phyloP scores from a whole-genome alignment of 768 basidiomycete genomes.

The Nevesoporus exiguus region DNA sequence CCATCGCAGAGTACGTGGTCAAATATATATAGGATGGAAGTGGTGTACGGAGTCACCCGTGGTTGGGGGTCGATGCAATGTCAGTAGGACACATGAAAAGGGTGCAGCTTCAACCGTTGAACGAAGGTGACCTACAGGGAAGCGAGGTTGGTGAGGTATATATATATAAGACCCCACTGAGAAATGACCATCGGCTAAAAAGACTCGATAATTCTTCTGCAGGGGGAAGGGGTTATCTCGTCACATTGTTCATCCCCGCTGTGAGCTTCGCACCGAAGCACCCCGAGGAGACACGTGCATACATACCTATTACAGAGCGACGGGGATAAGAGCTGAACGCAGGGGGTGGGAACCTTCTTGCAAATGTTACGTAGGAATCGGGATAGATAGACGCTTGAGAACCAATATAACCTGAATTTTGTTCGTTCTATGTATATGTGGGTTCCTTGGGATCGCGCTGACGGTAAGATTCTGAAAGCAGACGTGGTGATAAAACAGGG shows the following conservation, averaged over 20 bases:
- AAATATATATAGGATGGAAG: background rate
- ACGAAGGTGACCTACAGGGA: background rate
- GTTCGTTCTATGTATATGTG: background rate
- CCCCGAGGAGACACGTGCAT: constrained; percentile 12
- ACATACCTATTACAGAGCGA: constrained; percentile 17
- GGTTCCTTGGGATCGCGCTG: background rate
- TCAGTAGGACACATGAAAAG: constrained; percentile 16
- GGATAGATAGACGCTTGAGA: constrained; percentile 12
- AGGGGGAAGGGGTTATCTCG: constrained; percentile 7
- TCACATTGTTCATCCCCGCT: constrained; percentile 15
- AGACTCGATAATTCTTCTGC: constrained; percentile 10
- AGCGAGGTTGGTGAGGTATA: constrained; percentile 8
- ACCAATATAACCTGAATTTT: constrained; percentile 6
- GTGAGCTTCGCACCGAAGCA: constrained; percentile 13
- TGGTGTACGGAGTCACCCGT: constrained; percentile 7
- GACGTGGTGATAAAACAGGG: background rate
- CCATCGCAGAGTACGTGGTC: constrained; percentile 9
- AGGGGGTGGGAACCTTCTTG: constrained; percentile 18
- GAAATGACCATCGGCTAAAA: constrained; percentile 8
- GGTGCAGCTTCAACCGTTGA: constrained; percentile 1
- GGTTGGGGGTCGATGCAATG: constrained; percentile 8
- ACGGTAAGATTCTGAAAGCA: background rate
- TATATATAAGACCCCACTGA: constrained; percentile 20
- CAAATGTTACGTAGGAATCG: constrained; percentile 18
- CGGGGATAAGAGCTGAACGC: constrained; percentile 8